Conservation (phyloP, 2,329 filamentous ascomycete species). For the Curvularia hawaiiensis region DNA sequence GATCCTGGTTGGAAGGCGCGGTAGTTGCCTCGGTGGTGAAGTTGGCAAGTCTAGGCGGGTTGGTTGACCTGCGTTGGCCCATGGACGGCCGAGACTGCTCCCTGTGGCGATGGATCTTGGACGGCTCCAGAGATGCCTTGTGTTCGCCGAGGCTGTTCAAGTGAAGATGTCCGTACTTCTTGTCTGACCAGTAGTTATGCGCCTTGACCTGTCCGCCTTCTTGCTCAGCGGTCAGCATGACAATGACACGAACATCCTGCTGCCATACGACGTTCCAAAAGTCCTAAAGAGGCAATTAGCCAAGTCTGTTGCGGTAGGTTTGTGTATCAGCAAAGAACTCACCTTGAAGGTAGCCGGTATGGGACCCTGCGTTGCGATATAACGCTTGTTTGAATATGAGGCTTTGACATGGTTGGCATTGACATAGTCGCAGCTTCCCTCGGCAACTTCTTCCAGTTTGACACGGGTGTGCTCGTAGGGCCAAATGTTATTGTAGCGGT, state of each 20-base stretch:
- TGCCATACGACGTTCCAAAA: constrained; percentile 99
- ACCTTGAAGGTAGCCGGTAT: constrained; percentile 90
- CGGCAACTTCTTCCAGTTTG: constrained; percentile 69
- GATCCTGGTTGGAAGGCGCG: constrained; percentile 55
- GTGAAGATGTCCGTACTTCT: constrained; percentile 77
- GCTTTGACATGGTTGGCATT: constrained; percentile 90
- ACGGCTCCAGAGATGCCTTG: constrained; percentile 74
- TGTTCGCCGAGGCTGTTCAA: constrained; percentile 81
- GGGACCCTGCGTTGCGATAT: constrained; percentile 95
- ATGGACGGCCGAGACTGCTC: constrained; percentile 42
- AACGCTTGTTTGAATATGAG: constrained; percentile 82
- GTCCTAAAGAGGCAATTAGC: constrained; percentile 63
- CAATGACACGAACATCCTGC: constrained; percentile 90
- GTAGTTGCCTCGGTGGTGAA: constrained; percentile 33
- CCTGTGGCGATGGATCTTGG: constrained; percentile 55
- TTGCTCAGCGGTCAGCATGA: constrained; percentile 93
- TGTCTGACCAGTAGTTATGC: constrained; percentile 87
- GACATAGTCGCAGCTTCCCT: constrained; percentile 85
- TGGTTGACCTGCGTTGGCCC: constrained; percentile 45
- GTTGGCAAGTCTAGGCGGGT: constrained; percentile 37
- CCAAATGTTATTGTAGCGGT: constrained; percentile 97
- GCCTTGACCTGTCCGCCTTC: constrained; percentile 95
- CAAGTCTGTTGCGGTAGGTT: background rate
- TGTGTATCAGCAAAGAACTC: constrained; percentile 45
- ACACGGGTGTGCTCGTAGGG: constrained; percentile 95